phyloP scores from a whole-genome alignment of 306 rosid species.

The Vicia villosa region DNA sequence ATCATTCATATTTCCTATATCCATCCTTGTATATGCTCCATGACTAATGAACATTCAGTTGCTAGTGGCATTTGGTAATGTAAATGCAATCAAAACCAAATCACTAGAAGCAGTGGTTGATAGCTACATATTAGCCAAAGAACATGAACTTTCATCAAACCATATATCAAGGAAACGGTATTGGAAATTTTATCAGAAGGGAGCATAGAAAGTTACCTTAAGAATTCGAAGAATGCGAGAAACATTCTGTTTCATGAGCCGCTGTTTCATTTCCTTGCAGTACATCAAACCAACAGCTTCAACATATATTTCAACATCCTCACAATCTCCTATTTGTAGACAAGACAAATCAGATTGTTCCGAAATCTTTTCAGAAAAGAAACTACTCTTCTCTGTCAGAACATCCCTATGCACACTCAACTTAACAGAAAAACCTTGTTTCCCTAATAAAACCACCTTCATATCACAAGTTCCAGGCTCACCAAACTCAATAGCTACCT shows the following conservation, averaged over 20 bases:
- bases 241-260: constrained; percentile 87
- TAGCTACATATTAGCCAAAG: neutral
- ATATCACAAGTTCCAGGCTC: constrained; percentile 90
- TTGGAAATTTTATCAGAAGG: neutral
- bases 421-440: constrained; percentile 92
- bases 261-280: constrained; percentile 90
- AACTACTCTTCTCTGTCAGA: constrained; percentile 63
- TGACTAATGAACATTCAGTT: constrained; percentile 6
- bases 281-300: constrained; percentile 93
- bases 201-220: constrained; percentile 55
- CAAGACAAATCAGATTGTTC: constrained; percentile 51
- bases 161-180: neutral
- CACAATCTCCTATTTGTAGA: constrained; percentile 80
- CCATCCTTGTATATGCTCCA: neutral
- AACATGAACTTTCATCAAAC: neutral
- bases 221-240: constrained; percentile 85
- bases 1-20: neutral
- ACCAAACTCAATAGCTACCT: constrained; percentile 96
- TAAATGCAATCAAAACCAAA: constrained; percentile 9
- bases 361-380: constrained; percentile 67
- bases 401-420: constrained; percentile 81
- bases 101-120: neutral
- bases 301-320: constrained; percentile 90
- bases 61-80: neutral
- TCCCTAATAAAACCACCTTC: constrained; percentile 81